These are phyloP conservation scores for Podaxis rugospora DNA, from an alignment of 768 basidiomycete species.

Conservation along the genomic window DNA sequence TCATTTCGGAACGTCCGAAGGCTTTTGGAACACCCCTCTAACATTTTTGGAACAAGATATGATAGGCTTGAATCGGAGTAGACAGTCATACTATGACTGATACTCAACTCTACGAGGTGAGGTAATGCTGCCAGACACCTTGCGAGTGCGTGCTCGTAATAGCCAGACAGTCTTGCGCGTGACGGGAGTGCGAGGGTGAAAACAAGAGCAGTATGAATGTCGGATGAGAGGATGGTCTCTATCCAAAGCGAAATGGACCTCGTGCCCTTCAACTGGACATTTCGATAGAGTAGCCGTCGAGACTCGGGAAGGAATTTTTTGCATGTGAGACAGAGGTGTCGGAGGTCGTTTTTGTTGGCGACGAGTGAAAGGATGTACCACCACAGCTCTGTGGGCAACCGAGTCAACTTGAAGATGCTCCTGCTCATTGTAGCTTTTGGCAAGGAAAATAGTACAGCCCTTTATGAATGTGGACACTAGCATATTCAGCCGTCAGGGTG, in stretches of 20 bases:
- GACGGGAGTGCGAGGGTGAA: neutral
- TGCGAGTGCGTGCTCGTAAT: neutral
- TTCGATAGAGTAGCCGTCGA: neutral
- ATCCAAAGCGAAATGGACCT: neutral
- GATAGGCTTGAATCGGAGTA: neutral
- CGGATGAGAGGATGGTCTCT: neutral
- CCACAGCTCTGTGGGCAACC: neutral
- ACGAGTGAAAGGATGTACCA: neutral
- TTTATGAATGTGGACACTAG: neutral
- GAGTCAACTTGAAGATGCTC: neutral
- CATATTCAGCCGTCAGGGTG: neutral
- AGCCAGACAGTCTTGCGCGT: neutral
- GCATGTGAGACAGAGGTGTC: conserved; percentile 1
- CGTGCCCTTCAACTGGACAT: neutral
- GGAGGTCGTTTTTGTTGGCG: neutral
- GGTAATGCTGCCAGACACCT: neutral
- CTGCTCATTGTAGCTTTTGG: neutral
- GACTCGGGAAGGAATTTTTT: neutral
- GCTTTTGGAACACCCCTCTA: neutral
- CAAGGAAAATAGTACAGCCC: neutral
- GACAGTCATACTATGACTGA: neutral
- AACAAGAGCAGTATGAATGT: neutral
- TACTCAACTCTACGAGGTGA: neutral
- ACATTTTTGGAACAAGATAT: neutral
- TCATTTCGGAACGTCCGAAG: neutral